Percentiles rank a stretch among this genome's conserved stretches.
phyloP scores from a whole-genome alignment of 2,329 filamentous ascomycete genomes.

The Fusarium albidum region DNA sequence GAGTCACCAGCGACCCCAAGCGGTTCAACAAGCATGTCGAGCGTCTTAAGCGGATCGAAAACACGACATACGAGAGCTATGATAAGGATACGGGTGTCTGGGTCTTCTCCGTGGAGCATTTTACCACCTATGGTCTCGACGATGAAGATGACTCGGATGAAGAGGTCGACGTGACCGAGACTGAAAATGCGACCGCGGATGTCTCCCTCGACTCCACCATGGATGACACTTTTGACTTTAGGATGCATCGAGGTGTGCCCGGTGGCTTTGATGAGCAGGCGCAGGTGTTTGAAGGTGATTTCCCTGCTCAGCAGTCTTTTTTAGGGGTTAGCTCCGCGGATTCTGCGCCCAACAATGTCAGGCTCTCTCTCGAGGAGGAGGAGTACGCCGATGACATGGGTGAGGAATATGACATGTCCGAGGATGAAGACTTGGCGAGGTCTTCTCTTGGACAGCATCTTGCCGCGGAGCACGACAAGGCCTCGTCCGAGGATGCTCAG shows the following conservation, averaged over 20 bases:
- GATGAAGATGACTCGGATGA: constrained; percentile 75
- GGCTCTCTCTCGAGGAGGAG: constrained; percentile 70
- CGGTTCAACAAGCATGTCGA: constrained; percentile 83
- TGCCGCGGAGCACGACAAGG: constrained; percentile 76
- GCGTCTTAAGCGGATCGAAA: constrained; percentile 78
- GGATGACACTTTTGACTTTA: constrained; percentile 68
- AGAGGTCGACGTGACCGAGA: constrained; percentile 46
- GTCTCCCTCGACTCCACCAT: constrained; percentile 37
- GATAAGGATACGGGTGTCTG: constrained; percentile 82
- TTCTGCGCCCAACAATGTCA: constrained; percentile 71
- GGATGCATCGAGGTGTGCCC: constrained; percentile 65
- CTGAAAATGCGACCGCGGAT: constrained; percentile 32
- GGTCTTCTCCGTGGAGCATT: constrained; percentile 94
- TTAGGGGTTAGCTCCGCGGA: constrained; percentile 91
- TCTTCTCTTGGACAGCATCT: constrained; percentile 77
- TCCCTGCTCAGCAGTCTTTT: constrained; percentile 77
- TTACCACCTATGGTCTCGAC: constrained; percentile 91
- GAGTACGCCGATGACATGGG: constrained; percentile 65
- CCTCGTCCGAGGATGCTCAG: constrained; percentile 62
- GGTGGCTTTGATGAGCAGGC: constrained; percentile 79
- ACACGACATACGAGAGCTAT: constrained; percentile 86
- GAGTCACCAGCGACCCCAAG: constrained; percentile 62
- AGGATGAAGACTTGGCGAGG: constrained; percentile 79
- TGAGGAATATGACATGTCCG: constrained; percentile 78
- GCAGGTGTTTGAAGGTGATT: constrained; percentile 63